phyloP scores from a whole-genome alignment of 805 yeast genomes.

The Candida takata region DNA sequence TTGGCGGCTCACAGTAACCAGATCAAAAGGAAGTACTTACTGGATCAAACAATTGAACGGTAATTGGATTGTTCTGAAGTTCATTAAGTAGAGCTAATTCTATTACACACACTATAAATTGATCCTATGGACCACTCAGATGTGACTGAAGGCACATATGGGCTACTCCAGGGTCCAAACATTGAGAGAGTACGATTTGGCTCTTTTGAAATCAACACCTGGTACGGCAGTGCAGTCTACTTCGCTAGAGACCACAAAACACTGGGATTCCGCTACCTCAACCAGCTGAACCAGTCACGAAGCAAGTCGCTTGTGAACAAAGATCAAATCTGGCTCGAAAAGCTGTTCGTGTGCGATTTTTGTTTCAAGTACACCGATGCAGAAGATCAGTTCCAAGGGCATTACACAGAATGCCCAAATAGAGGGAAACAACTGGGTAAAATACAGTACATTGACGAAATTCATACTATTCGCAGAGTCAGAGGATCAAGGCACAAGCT shows the following conservation, averaged over 20 bases:
- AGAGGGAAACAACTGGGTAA: constrained; percentile 51
- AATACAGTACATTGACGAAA: constrained; percentile 56
- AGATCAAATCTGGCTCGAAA: constrained; percentile 45
- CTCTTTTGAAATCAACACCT: constrained; percentile 58
- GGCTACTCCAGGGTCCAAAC: constrained; percentile 55
- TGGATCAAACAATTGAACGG: background rate
- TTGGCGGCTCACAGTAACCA: too few relatives aligned
- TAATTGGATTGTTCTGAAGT: background rate
- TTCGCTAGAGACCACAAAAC: constrained; percentile 43
- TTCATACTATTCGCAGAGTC: constrained; percentile 54
- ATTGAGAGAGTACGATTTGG: constrained; percentile 65
- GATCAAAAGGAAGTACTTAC: too few relatives aligned
- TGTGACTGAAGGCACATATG: constrained; percentile 44
- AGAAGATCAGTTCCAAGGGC: constrained; percentile 39
- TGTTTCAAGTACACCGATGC: constrained; percentile 77
- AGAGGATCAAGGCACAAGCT: constrained; percentile 57
- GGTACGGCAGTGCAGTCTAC: constrained; percentile 86
- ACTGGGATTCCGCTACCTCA: constrained; percentile 36
- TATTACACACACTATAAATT: too few relatives aligned
- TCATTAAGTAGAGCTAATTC: too few relatives aligned
- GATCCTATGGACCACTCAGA: constrained; percentile 16
- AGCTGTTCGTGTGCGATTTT: constrained; percentile 63
- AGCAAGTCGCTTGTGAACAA: constrained; percentile 8
- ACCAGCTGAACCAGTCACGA: constrained; percentile 10
- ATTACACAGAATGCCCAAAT: constrained; percentile 39